Conservation (phyloP, 495 filamentous ascomycete genomes). For the Talaromyces trachyspermus region DNA sequence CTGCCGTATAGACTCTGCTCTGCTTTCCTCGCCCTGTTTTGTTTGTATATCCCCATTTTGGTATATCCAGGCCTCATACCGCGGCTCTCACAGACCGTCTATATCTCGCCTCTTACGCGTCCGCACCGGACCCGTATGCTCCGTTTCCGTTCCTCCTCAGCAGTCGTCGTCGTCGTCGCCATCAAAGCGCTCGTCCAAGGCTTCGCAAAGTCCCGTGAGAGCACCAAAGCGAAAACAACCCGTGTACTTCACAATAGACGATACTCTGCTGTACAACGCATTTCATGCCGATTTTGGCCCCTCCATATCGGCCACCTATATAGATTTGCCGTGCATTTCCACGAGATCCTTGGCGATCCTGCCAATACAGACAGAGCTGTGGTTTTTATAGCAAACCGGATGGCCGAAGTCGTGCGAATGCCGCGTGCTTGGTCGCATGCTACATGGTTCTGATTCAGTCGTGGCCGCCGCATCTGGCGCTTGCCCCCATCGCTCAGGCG, state of each 20-base stretch:
- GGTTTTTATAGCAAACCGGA: conserved; percentile 89
- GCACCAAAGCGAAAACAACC: conserved; percentile 52
- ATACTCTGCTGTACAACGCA: conserved; percentile 88
- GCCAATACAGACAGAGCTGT: conserved; percentile 76
- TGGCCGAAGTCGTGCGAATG: conserved; percentile 90
- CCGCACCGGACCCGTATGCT: conserved; percentile 68
- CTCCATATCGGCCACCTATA: conserved; percentile 96
- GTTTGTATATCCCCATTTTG: too few relatives aligned
- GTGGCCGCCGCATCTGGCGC: conserved; percentile 97
- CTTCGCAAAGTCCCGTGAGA: conserved; percentile 45
- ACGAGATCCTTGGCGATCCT: conserved; percentile 86
- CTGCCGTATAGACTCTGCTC: too few relatives aligned
- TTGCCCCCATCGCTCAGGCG: conserved; percentile 90
- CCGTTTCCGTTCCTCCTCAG: conserved; percentile 80
- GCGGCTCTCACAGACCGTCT: conserved; percentile 68
- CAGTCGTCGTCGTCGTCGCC: conserved; percentile 53
- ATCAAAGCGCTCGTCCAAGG: conserved; percentile 66
- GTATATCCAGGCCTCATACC: too few relatives aligned
- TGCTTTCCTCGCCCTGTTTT: too few relatives aligned
- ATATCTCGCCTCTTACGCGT: conserved; percentile 88
- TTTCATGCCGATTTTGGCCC: conserved; percentile 99
- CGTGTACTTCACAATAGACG: conserved; percentile 93
- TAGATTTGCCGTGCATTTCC: conserved; percentile 87
- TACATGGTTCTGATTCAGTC: conserved; percentile 99
- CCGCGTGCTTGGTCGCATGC: conserved; percentile 88